A percentile compares a stretch with the other conserved stretches of the same genome.
These are phyloP conservation scores for Alternaria arbusti DNA, from an alignment of 2,329 filamentous ascomycete genomes.

Conservation along the genomic window DNA sequence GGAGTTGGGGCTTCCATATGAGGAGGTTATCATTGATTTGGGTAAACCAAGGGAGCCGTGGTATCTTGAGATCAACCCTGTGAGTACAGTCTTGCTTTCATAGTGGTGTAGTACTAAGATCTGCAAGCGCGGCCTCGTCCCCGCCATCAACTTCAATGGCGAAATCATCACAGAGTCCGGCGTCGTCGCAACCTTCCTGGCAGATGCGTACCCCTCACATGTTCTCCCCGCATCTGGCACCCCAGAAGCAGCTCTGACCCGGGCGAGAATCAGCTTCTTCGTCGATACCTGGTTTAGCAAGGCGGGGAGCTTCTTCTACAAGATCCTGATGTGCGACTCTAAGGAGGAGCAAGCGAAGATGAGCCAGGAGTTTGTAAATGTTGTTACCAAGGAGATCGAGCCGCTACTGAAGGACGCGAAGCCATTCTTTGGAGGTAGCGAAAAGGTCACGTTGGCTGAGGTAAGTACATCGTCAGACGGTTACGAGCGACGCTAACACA, in stretches of 20 bases:
- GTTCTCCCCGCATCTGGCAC: constrained; percentile 65
- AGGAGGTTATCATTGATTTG: constrained; percentile 77
- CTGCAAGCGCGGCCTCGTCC: constrained; percentile 71
- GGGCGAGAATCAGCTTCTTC: constrained; percentile 75
- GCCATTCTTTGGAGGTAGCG: constrained; percentile 56
- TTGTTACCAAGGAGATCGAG: constrained; percentile 73
- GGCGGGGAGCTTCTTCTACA: constrained; percentile 57
- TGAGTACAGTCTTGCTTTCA: constrained; percentile 25
- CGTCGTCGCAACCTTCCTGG: constrained; percentile 74
- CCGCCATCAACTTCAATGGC: constrained; percentile 66
- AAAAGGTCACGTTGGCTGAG: constrained; percentile 74
- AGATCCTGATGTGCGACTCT: constrained; percentile 54
- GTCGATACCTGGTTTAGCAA: constrained; percentile 73
- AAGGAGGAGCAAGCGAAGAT: constrained; percentile 58
- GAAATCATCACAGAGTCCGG: constrained; percentile 76
- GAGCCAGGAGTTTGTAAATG: constrained; percentile 60
- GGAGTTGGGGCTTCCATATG: constrained; percentile 69
- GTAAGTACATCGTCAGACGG: constrained; percentile 52
- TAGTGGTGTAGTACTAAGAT: neutral
- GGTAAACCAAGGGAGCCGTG: constrained; percentile 70
- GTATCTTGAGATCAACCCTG: constrained; percentile 79
- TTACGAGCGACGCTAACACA: constrained; percentile 3
- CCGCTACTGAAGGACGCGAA: constrained; percentile 63
- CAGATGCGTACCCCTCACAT: constrained; percentile 72
- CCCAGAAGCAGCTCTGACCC: constrained; percentile 63